Conservation (phyloP, 2,329 filamentous ascomycete species). For the Podosphaera fusca region DNA sequence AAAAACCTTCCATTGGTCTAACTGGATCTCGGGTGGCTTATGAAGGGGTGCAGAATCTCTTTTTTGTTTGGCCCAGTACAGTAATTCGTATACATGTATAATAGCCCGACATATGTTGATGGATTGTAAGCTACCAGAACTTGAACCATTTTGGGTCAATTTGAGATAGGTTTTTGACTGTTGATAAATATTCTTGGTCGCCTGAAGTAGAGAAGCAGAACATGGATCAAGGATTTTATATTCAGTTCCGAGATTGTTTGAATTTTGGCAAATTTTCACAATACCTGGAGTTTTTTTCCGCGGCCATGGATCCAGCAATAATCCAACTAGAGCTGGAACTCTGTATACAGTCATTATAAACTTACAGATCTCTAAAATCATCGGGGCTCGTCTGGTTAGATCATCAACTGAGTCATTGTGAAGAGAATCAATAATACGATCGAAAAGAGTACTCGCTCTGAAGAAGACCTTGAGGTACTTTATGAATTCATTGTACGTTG, state of each 20-base stretch:
- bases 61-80: slow-evolving; percentile 1
- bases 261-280: neutral
- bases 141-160: neutral
- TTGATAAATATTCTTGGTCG: slow-evolving; percentile 2
- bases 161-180: slow-evolving; percentile 2
- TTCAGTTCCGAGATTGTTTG: neutral
- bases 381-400: slow-evolving; percentile 4
- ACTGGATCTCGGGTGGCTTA: neutral
- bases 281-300: slow-evolving; percentile 1
- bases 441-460: slow-evolving; percentile 6
- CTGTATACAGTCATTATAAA: slow-evolving; percentile 4
- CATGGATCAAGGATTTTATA: neutral
- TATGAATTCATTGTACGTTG: neutral
- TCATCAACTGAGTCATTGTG: slow-evolving; percentile 9
- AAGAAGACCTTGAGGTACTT: slow-evolving; percentile 2
- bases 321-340: slow-evolving; percentile 3
- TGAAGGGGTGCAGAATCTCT: neutral
- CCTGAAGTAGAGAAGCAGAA: neutral
- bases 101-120: slow-evolving; percentile 1
- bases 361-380: slow-evolving; percentile 5
- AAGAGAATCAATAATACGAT: slow-evolving; percentile 5
- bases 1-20: slow-evolving; percentile 6
- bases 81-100: slow-evolving; percentile 1
- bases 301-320: slow-evolving; percentile 5
- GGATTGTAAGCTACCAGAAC: neutral